Base-by-base conservation (phyloP, 768 basidiomycete species). In the Boletus rubescentipes region DNA sequence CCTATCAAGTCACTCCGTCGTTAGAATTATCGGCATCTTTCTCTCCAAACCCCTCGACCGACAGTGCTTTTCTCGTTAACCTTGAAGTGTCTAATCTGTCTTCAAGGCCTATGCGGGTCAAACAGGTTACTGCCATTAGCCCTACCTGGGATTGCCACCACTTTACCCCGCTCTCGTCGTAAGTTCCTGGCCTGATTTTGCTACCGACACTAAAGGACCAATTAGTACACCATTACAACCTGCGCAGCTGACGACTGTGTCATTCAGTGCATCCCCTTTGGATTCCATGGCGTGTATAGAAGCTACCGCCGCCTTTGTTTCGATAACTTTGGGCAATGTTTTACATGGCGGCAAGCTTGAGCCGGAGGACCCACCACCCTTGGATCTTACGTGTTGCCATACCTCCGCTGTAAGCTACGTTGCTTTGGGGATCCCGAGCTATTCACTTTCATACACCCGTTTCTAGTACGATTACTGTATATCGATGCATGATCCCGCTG, bases 101-200 rank as follows among this genome's bases (percentile, higher is more conserved):
- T 18, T 73, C 73, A 5, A 65, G 65, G 21, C 62, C 75, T 15
- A 62, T 89, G 31, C 61, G 67, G 15, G 58, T 94, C 16, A 75
- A 75, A 4, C 84, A 89, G 59, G 61, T 93, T 8, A 79, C 78
- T 4, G 77, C 81, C 26, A 57, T 91, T 46, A 92, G 91, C 60
- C 82, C 89, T 1, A 72, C 74, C 6, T 94, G 93, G 93, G 67
- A 68, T 38, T 85, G 81, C 55, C 66, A 67, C 2, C 62, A 78
- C 8, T 49, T 79, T n/a, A 58, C 69, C 2, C 67, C 72, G 10
- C 57, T 65, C 15, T 57, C 66, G 18, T 63, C 72, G 85, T 87
- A 60, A 67, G 87, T 74, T 21, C 32, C 40, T 1, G 7, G 2
- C 16, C 15, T 51, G 2, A 21, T 23, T 49, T 46, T 44, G 15